These are phyloP conservation scores for Mucor saturninus DNA, from an alignment of 371 early-diverging fungal genomes.

Conservation along the genomic window DNA sequence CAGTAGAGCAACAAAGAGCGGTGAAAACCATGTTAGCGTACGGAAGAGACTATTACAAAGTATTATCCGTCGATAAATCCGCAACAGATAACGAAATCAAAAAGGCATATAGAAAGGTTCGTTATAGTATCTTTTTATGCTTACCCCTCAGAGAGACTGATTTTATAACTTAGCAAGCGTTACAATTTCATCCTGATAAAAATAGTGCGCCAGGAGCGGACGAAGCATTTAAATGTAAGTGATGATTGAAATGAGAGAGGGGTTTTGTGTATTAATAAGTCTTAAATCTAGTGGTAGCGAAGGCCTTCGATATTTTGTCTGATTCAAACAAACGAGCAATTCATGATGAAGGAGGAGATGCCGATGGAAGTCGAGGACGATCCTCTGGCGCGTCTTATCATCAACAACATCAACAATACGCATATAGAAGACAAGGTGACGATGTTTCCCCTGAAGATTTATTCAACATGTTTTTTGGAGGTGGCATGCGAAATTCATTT, in stretches of 20 bases:
- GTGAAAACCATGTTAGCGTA: slow-evolving; percentile 77
- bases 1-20: slow-evolving; percentile 79
- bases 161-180: slow-evolving; percentile 75
- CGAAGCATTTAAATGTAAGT: slow-evolving; percentile 91
- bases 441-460: slow-evolving; percentile 91
- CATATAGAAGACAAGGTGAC: slow-evolving; percentile 51
- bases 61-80: slow-evolving; percentile 83
- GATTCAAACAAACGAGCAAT: slow-evolving; percentile 84
- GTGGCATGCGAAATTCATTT: slow-evolving; percentile 34
- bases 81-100: slow-evolving; percentile 91
- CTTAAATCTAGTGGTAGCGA: slow-evolving; percentile 69
- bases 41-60: slow-evolving; percentile 85
- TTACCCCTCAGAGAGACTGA: not conserved
- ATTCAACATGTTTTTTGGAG: slow-evolving; percentile 92
- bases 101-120: slow-evolving; percentile 95
- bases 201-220: slow-evolving; percentile 96
- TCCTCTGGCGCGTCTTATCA: slow-evolving; percentile 25
- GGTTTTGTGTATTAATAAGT: not conserved
- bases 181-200: slow-evolving; percentile 96
- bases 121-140: not conserved
- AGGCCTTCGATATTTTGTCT: slow-evolving; percentile 88
- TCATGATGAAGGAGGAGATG: slow-evolving; percentile 89
- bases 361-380: slow-evolving; percentile 46
- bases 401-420: slow-evolving; percentile 23
- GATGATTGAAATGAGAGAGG: not conserved